These are phyloP conservation scores for Macrolepiota dolichaula DNA, from an alignment of 768 basidiomycete genomes.

Conservation along the genomic window DNA sequence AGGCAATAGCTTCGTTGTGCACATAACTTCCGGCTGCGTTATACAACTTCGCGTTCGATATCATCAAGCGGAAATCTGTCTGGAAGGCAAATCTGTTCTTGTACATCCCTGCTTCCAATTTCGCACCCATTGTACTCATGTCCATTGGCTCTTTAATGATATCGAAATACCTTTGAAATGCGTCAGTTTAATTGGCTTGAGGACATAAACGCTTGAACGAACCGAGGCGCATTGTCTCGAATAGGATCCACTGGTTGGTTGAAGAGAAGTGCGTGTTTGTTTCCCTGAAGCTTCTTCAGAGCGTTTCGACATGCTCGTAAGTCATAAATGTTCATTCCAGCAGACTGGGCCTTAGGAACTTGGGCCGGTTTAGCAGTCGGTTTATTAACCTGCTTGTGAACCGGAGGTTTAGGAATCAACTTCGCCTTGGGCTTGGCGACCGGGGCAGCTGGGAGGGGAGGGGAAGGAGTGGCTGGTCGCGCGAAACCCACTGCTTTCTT, in stretches of 20 bases:
- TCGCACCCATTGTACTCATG: constrained; percentile 81
- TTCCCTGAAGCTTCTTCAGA: constrained; percentile 72
- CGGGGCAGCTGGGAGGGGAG: constrained; percentile 6
- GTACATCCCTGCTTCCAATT: constrained; percentile 85
- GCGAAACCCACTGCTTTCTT: constrained; percentile 36
- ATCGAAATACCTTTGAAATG: constrained; percentile 71
- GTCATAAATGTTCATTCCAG: constrained; percentile 77
- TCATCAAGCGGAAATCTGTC: constrained; percentile 85
- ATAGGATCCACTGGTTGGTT: constrained; percentile 95
- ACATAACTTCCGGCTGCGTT: constrained; percentile 71
- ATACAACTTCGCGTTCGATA: constrained; percentile 83
- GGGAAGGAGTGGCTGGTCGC: constrained; percentile 29
- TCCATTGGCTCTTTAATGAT: constrained; percentile 95
- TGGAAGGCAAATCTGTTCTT: constrained; percentile 80
- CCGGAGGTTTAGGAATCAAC: constrained; percentile 17
- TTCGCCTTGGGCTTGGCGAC: constrained; percentile 25
- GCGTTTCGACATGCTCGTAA: constrained; percentile 71
- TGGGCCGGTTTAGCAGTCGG: constrained; percentile 38
- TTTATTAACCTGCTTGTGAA: constrained; percentile 17
- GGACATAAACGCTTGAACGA: constrained; percentile 17
- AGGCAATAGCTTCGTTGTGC: constrained; percentile 67
- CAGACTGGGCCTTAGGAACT: constrained; percentile 66
- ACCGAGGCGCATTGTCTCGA: constrained; percentile 88
- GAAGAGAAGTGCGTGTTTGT: constrained; percentile 76
- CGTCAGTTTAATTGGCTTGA: constrained; percentile 13